Percentiles rank a stretch among this genome's conserved stretches.
phyloP scores from a whole-genome alignment of 1,139 yeast genomes.

The Casaregolazyma lundiana region DNA sequence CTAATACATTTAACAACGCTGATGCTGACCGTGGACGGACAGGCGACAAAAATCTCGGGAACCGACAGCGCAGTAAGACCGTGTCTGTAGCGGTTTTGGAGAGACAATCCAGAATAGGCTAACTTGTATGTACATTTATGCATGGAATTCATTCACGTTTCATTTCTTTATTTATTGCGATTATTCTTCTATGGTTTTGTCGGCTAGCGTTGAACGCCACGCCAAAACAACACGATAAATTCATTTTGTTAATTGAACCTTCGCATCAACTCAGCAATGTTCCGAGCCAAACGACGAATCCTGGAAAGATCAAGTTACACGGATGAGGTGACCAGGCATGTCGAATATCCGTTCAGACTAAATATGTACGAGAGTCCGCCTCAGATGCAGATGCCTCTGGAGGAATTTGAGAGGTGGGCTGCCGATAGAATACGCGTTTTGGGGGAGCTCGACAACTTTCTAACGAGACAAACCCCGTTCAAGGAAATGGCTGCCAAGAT shows the following conservation, averaged over 20 bases:
- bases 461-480: slow-evolving; percentile 57
- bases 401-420: slow-evolving; percentile 94
- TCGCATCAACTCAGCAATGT: slow-evolving; percentile 43
- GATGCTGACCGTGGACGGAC: not conserved
- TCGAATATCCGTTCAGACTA: slow-evolving; percentile 47
- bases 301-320: slow-evolving; percentile 70
- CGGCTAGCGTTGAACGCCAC: no score
- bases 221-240: slow-evolving; percentile 8
- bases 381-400: slow-evolving; percentile 75
- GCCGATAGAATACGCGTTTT: slow-evolving; percentile 81
- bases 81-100: not conserved
- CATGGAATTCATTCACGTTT: not conserved
- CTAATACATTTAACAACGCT: not conserved
- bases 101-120: not conserved
- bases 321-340: slow-evolving; percentile 26
- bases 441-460: slow-evolving; percentile 75
- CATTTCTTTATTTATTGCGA: not conserved
- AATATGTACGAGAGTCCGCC: slow-evolving; percentile 77
- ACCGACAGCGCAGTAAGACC: not conserved
- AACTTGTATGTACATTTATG: not conserved
- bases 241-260: not conserved
- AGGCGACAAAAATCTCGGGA: not conserved
- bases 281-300: slow-evolving; percentile 69
- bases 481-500: slow-evolving; percentile 63
- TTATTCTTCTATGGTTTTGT: no score